Evolutionary conservation across 2,329 filamentous ascomycete species (phyloP).

Genomic region (Eutypa lata): DNA sequence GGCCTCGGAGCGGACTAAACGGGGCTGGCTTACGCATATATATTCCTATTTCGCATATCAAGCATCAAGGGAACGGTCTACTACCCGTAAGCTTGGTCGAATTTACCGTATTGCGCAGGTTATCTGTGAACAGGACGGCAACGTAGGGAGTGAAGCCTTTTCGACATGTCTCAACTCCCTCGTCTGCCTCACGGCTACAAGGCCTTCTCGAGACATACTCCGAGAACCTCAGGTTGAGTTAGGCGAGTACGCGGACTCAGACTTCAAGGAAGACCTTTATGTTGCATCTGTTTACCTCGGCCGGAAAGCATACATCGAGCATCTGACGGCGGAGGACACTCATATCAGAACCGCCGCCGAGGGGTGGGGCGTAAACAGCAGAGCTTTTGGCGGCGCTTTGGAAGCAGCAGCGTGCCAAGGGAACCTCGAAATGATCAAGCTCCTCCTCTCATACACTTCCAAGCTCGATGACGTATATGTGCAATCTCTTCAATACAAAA

Average conservation of each 20-base stretch:
- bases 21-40: neutral
- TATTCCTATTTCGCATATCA: constrained; percentile 2
- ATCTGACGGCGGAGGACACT: neutral
- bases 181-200: neutral
- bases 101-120: neutral
- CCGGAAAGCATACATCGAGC: constrained; percentile 1
- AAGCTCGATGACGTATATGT: too few relatives aligned
- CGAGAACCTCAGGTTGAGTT: neutral
- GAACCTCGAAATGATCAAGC: too few relatives aligned
- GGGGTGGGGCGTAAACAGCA: too few relatives aligned
- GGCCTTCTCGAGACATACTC: neutral
- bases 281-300: constrained; percentile 11
- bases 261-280: constrained; percentile 5
- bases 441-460: too few relatives aligned
- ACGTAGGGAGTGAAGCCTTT: neutral
- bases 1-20: neutral
- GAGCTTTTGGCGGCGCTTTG: too few relatives aligned
- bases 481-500: too few relatives aligned
- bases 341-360: too few relatives aligned
- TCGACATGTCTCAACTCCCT: neutral
- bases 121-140: neutral
- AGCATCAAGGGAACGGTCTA: neutral
- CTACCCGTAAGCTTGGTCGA: neutral
- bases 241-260: neutral
- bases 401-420: too few relatives aligned